These are phyloP conservation scores for Atalantia buxifolia DNA, from an alignment of 345 rosid species.

Conservation along the genomic window DNA sequence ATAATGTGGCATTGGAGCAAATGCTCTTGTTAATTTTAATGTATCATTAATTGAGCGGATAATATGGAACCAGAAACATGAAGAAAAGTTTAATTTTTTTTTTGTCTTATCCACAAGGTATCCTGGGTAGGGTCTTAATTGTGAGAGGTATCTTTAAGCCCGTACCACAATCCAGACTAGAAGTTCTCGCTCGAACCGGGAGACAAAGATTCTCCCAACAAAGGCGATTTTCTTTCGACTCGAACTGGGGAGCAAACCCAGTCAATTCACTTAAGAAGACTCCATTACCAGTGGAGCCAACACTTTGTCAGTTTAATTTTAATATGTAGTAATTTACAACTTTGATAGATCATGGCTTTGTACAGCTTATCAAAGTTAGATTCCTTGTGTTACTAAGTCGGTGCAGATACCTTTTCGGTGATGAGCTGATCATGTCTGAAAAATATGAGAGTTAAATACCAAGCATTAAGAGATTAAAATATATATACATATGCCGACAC, in stretches of 20 bases:
- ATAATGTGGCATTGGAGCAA: no score
- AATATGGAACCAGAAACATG: background rate
- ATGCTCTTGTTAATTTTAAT: no score
- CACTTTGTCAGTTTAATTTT: background rate
- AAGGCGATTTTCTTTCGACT: no score
- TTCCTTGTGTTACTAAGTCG: conserved; percentile 26
- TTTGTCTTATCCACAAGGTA: no score
- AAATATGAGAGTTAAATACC: background rate
- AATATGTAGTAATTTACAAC: background rate
- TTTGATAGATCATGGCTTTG: conserved; percentile 10
- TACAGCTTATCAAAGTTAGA: conserved; percentile 23
- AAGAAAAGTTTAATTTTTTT: background rate
- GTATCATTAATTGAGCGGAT: background rate
- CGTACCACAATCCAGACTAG: no score
- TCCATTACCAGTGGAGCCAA: no score
- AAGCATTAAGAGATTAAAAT: background rate
- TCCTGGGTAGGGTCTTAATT: no score
- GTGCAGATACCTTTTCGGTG: conserved; percentile 8
- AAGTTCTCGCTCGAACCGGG: no score
- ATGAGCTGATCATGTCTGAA: background rate
- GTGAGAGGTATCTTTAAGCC: no score
- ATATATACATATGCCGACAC: conserved; percentile 12
- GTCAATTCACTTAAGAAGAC: no score
- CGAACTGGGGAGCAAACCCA: no score
- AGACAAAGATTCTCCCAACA: no score